Base-by-base conservation (phyloP, 495 filamentous ascomycete genomes). In the Melanomma pulvis-pyrius region DNA sequence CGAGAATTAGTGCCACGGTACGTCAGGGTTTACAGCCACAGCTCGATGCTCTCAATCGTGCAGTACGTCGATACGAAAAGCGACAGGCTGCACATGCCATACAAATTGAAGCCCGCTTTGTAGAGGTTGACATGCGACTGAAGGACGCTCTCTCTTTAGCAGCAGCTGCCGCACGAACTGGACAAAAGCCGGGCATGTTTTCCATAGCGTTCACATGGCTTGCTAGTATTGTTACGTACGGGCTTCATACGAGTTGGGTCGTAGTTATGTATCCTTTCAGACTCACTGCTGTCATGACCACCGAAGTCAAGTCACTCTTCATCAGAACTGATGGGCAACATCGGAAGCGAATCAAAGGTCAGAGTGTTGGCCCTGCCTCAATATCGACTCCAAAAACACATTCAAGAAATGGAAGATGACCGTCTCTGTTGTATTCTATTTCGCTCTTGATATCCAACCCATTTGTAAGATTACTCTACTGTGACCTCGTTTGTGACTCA, bases 41-140 rank as follows among this genome's bases (percentile, higher is more conserved):
- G 47, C 82, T 97, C 29, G 94, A 98, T 67, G 91, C 92, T 3
- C 78, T 98, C 36, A 93, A 90, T 63, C 88, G 94, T 21, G 94
- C 94, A 0, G 88, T 98, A 29, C 84, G 94, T 15, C 86, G 92
- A n/a, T 97, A 97, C 68, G 94, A 98, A 79, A 97, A 96, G 75
- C 88, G 92, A 61, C 86, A 88, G 12, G 87, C 88, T 0, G 75
- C 93, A 1, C 83, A 89, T 21, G 78, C 86, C 0, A 81, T 87
- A 57, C 87, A 93, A 66, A 93, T 87, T 11, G 92, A 98, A 50
- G 82, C 83, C 19, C 85, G 90, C 19, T 82, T 98, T 36, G 80
- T 82, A 25, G 82, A 85, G 25, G 77, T 97, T 17, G 88, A 96
- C 61, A 72, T 77, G 0, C 83, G 89, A 44, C 74, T 96, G 21